phyloP scores from a whole-genome alignment of 768 basidiomycete genomes.

The Panaeolus papilionaceus region DNA sequence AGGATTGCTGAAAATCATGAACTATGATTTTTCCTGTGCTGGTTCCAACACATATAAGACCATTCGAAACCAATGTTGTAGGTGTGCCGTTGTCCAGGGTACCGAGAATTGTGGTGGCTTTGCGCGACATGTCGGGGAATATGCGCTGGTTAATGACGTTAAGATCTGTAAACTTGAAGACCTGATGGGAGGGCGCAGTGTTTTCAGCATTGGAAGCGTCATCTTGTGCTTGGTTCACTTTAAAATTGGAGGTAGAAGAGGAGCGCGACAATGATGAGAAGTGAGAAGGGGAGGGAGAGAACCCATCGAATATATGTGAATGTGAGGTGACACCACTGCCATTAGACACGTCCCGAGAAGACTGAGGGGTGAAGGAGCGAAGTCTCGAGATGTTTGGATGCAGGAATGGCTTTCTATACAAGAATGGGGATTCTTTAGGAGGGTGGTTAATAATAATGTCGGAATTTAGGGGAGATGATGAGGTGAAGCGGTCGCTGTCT shows the following conservation, averaged over 20 bases:
- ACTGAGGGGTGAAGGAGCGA: slow-evolving; percentile 67
- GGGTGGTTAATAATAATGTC: neutral
- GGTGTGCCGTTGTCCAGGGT: slow-evolving; percentile 66
- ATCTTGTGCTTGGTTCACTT: slow-evolving; percentile 35
- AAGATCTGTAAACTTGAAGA: slow-evolving; percentile 80
- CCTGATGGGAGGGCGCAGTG: slow-evolving; percentile 49
- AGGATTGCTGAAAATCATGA: slow-evolving; percentile 89
- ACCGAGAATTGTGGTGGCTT: slow-evolving; percentile 68
- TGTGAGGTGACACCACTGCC: slow-evolving; percentile 50
- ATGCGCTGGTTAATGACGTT: slow-evolving; percentile 63
- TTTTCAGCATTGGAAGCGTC: slow-evolving; percentile 25
- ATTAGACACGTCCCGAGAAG: slow-evolving; percentile 47
- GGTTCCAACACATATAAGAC: slow-evolving; percentile 89
- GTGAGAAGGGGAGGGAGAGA: slow-evolving; percentile 65
- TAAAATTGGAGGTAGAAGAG: slow-evolving; percentile 64
- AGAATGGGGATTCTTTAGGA: slow-evolving; percentile 39
- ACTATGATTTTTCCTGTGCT: slow-evolving; percentile 79
- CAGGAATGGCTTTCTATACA: slow-evolving; percentile 62
- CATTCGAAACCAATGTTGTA: slow-evolving; percentile 84
- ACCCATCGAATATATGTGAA: slow-evolving; percentile 47
- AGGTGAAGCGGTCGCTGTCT: neutral
- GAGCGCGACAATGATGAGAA: slow-evolving; percentile 74
- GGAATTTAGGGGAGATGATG: slow-evolving; percentile 13
- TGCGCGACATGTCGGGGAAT: slow-evolving; percentile 58
- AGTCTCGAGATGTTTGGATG: slow-evolving; percentile 83